Conservation (phyloP, 75 land plant genomes). For the Ceratopteris richardii region DNA sequence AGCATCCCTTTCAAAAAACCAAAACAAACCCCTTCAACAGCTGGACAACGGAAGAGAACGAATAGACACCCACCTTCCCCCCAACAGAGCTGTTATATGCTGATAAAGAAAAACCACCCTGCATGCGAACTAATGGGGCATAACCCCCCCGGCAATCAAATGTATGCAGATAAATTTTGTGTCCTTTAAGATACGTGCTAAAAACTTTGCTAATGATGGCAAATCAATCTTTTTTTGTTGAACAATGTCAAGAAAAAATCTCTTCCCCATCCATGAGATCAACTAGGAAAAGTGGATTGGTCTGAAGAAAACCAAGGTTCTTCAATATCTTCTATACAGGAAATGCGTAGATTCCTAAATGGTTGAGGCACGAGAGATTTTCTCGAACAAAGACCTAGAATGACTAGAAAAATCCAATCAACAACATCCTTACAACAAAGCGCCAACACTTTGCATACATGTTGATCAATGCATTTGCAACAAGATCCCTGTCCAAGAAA, state of each 20-base stretch:
- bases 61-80: too few relatives aligned
- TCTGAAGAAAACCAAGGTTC: background rate
- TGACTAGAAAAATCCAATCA: constrained; percentile 19
- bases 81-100: too few relatives aligned
- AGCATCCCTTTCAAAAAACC: too few relatives aligned
- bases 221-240: background rate
- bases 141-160: too few relatives aligned
- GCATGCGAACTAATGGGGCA: too few relatives aligned
- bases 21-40: too few relatives aligned
- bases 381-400: constrained; percentile 1
- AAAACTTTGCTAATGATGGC: background rate
- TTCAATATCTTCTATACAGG: background rate
- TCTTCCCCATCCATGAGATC: background rate
- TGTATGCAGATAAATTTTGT: too few relatives aligned
- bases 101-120: too few relatives aligned
- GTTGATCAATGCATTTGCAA: too few relatives aligned
- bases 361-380: constrained; percentile 4
- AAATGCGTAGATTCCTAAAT: background rate
- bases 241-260: background rate
- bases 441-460: too few relatives aligned
- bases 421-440: background rate
- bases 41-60: too few relatives aligned
- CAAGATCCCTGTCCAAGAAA: too few relatives aligned
- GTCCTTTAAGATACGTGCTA: background rate
- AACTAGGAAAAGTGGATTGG: constrained; percentile 6